Evolutionary conservation across 2,329 filamentous ascomycete species (phyloP).

Genomic region (Penicillium sp.): DNA sequence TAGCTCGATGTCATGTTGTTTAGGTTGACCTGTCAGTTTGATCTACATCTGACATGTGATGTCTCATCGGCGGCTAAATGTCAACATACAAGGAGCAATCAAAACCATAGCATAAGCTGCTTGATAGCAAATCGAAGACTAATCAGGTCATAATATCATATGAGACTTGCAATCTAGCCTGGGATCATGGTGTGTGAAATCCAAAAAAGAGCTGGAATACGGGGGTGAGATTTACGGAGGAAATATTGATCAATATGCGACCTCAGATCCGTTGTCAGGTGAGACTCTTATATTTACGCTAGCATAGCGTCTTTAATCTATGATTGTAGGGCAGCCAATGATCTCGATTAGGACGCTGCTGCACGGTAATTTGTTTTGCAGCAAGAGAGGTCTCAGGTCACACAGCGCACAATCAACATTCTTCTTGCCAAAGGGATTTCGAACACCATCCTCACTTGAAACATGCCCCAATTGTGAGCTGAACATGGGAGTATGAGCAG

Average conservation of each 20-base stretch:
- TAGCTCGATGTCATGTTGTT: not conserved
- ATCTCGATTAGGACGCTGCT: not conserved
- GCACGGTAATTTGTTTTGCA: not conserved
- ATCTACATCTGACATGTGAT: conserved; percentile 2
- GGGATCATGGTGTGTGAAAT: not conserved
- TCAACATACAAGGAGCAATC: not conserved
- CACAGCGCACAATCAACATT: not conserved
- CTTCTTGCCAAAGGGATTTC: not conserved
- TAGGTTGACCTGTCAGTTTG: not conserved
- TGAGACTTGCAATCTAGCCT: not conserved
- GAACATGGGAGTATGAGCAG: not conserved
- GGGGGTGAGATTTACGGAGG: too few species aligned
- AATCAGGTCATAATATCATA: not conserved
- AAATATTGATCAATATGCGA: not conserved
- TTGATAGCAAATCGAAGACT: not conserved
- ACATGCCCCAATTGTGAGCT: not conserved
- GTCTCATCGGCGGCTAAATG: not conserved
- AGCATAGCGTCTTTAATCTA: not conserved
- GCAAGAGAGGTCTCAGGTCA: not conserved
- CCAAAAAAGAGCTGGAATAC: not conserved
- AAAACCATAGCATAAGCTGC: not conserved
- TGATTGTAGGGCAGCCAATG: not conserved
- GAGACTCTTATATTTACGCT: not conserved
- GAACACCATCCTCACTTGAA: not conserved
- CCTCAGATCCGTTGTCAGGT: not conserved